Base-by-base conservation (phyloP, 768 basidiomycete species). In the Mycena galericulata region DNA sequence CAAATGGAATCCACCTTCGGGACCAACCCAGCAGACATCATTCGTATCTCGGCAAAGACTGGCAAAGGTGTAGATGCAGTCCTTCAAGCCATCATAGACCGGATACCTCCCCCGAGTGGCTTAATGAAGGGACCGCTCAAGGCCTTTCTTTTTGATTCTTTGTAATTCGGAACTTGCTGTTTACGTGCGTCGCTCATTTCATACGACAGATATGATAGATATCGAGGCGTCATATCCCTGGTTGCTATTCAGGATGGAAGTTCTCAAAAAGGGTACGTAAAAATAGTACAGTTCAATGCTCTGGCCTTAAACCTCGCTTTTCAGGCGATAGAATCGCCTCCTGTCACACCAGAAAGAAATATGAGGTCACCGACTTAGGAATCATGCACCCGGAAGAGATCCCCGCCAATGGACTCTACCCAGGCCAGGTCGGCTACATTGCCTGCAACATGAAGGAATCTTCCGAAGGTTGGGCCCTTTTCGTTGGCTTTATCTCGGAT, bases 391-490 rank as follows among this genome's bases (percentile, higher is more conserved):
- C 70, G n/a, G 70, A 71, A 41, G 70, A 71, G 78, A 83, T 90
- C n/a, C 85, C 93, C 15, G 92, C 91, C 0, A 82, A 81, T 14
- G 85, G 83, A 61, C 80, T 96, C 50, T 85, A 86, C 62, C 87
- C 92, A 38, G 94, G 94, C 8, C 94, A 96, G 79, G 95, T 96
- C 20, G 94, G 95, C 18, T 96, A 89, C 74, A 87, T 95, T 63
- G 93, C 95, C 1, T 99, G 97, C 79, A 97, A 96, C 76, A 99
- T 99, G 97, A 99, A 98, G 78, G 93, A 98, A 73, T 93, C n/a
- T n/a, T n/a, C n/a, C n/a, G n/a, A n/a, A n/a, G n/a, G n/a, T n/a
- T n/a, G n/a, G n/a, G n/a, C n/a, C n/a, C n/a, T n/a, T n/a, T n/a
- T n/a, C n/a, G n/a, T 41, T 11, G 26, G 11, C 36, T 15, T 43